Evolutionary conservation across 805 yeast species (phyloP), one percentile per base, ranked within the genome.

Genomic region (Komagataella phaffii): DNA sequence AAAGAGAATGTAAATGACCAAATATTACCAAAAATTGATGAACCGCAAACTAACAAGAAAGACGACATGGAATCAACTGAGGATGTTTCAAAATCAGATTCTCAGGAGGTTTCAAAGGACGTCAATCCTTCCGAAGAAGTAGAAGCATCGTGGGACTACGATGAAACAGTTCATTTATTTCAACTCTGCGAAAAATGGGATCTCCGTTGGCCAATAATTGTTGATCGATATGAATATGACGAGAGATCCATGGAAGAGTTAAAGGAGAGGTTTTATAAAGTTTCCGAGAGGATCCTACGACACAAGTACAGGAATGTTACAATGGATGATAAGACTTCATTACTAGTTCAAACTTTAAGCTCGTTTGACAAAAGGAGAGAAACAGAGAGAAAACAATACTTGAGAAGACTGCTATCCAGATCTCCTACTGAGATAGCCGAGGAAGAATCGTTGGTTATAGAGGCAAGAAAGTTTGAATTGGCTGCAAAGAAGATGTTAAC

Each of bases 351-450:
- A 30, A 74, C 81, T 24, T 72, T 93, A 60, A 74, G 69, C 47
- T 63, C 80, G 18, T 93, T 75, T 62, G 80, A 87, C 45, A 83
- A 81, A 58, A 74, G 75, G 6, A 81, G 79, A 56, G 99, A 93
- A 64, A 54, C 75, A 18, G 88, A 83, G 58, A 77, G 99, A 55
- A 93, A 93, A 59, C 77, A 77, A 50, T 91, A 91, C 61, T 67
- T 93, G 48, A 83, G 82, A 58, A 79, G 87, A 54, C 69, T 93
- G 44, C 72, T 91, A 46, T 80, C 81, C 44, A 72, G 99, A 57
- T 81, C 91, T 2, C 97, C 99, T 1, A 95, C 97, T 0, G 99
- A 93, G 63, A 87, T 93, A 47, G 98, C 98, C 0, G 99, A 93
- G 68, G 99, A 93, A 63, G 98, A 93, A 64, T 88, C 96, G 0